Evolutionary conservation across 192 early-diverging fungal species (phyloP).

Genomic region (Gonapodya prolifera): DNA sequence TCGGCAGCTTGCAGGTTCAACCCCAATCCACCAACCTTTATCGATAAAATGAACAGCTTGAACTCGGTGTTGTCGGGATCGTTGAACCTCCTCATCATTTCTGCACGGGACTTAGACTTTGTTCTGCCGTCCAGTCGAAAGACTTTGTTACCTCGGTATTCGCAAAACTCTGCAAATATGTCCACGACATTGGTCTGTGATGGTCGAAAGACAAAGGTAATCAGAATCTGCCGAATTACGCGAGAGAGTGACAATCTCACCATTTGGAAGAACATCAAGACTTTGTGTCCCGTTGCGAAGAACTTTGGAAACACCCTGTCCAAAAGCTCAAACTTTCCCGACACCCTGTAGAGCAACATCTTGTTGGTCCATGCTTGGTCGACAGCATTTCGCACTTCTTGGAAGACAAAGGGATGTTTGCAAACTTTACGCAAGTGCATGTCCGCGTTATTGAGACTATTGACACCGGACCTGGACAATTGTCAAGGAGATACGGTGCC

Average conservation of each 20-base stretch:
- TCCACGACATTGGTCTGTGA: slow-evolving; percentile 87
- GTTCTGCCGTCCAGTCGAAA: slow-evolving; percentile 86
- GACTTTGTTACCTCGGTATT: slow-evolving; percentile 53
- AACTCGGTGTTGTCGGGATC: slow-evolving; percentile 52
- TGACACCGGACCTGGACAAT: background rate
- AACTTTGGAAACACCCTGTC: slow-evolving; percentile 91
- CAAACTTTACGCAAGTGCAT: slow-evolving; percentile 58
- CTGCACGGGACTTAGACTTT: slow-evolving; percentile 70
- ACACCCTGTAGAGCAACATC: slow-evolving; percentile 60
- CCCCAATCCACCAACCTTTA: slow-evolving; percentile 88
- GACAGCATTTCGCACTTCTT: slow-evolving; percentile 51
- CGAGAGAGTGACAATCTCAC: background rate
- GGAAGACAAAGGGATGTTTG: slow-evolving; percentile 55
- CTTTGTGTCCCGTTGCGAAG: slow-evolving; percentile 62
- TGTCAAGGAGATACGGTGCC: background rate
- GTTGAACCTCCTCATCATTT: slow-evolving; percentile 75
- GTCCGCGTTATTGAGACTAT: slow-evolving; percentile 30
- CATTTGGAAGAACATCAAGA: slow-evolving; percentile 57
- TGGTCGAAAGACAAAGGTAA: background rate
- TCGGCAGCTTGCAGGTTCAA: slow-evolving; percentile 93
- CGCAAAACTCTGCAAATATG: slow-evolving; percentile 91
- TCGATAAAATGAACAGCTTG: slow-evolving; percentile 85
- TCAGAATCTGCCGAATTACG: background rate
- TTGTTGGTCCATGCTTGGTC: slow-evolving; percentile 60
- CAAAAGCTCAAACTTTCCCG: slow-evolving; percentile 94